These are phyloP conservation scores for Penicillium pulvis DNA, from an alignment of 495 filamentous ascomycete species.

Conservation along the genomic window DNA sequence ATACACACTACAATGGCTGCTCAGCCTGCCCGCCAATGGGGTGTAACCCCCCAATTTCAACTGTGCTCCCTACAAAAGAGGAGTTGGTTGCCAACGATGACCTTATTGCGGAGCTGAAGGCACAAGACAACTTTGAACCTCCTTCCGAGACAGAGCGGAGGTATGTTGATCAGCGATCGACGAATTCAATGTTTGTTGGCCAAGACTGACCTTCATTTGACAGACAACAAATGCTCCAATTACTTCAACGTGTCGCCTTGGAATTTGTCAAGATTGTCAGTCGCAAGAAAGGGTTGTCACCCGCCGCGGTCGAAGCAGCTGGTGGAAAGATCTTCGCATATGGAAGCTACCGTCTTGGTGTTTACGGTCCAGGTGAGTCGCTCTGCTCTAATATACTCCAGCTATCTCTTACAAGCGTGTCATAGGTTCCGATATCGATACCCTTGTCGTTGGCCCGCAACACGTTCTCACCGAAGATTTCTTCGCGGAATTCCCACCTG, in stretches of 20 bases:
- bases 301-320: conserved; percentile 72
- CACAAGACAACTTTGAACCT: conserved; percentile 88
- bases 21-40: conserved; percentile 60
- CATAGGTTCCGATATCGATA: conserved; percentile 93
- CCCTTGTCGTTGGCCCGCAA: conserved; percentile 84
- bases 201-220: conserved; percentile 8
- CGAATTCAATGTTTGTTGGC: conserved; percentile 9
- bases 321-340: conserved; percentile 93
- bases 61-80: conserved; percentile 66
- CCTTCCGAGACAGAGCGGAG: conserved; percentile 77
- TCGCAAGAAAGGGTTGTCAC: conserved; percentile 72
- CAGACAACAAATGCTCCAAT: conserved; percentile 59
- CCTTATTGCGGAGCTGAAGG: conserved; percentile 75
- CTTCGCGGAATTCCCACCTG: conserved; percentile 79
- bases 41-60: conserved; percentile 87
- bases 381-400: not conserved
- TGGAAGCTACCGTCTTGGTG: conserved; percentile 90
- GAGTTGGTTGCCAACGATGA: conserved; percentile 76
- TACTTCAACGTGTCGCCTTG: conserved; percentile 74
- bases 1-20: conserved; percentile 44
- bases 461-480: conserved; percentile 87
- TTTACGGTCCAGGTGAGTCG: conserved; percentile 77
- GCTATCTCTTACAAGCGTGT: conserved; percentile 11
- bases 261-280: conserved; percentile 83
- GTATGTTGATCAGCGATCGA: conserved; percentile 37